Conservation (phyloP, 192 early-diverging fungal genomes). For the Backusella tarrabulga region DNA sequence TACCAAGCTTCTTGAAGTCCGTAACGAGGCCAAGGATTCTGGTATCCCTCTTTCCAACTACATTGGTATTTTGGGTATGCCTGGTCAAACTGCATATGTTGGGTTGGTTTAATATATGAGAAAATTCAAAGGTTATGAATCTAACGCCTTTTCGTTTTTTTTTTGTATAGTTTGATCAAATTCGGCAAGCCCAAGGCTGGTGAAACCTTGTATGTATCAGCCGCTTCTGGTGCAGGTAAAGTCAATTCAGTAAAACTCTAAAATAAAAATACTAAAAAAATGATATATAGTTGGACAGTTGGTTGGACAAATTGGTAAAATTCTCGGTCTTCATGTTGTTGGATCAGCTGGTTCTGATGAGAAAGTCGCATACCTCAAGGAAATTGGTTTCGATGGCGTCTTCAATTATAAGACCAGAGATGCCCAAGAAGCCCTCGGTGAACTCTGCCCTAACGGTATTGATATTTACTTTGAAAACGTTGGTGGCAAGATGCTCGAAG, state of each 20-base stretch:
- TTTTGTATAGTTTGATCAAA: conserved; percentile 39
- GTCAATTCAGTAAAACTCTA: neutral
- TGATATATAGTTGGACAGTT: conserved; percentile 51
- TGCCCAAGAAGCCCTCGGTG: conserved; percentile 46
- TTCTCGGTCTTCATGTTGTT: conserved; percentile 72
- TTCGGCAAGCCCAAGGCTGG: conserved; percentile 73
- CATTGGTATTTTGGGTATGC: conserved; percentile 76
- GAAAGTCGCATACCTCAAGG: conserved; percentile 71
- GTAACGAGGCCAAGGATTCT: conserved; percentile 37
- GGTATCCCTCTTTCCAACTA: conserved; percentile 54
- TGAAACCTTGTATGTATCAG: conserved; percentile 83
- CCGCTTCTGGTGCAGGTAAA: conserved; percentile 58
- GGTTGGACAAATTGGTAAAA: conserved; percentile 78
- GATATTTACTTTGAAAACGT: conserved; percentile 91
- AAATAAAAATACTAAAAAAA: neutral
- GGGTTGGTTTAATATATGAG: conserved; percentile 16
- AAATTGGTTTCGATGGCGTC: conserved; percentile 72
- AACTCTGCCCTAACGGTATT: conserved; percentile 73
- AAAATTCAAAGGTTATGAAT: no score
- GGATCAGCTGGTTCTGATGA: conserved; percentile 82
- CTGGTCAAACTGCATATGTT: conserved; percentile 74
- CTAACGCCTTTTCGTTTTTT: no score
- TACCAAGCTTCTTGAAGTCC: conserved; percentile 22
- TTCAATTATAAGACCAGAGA: conserved; percentile 90
- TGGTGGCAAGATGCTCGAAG: conserved; percentile 77